Evolutionary conservation across 148 eudicot genomes (phyloP).

Genomic region (Amaranthus palmeri): DNA sequence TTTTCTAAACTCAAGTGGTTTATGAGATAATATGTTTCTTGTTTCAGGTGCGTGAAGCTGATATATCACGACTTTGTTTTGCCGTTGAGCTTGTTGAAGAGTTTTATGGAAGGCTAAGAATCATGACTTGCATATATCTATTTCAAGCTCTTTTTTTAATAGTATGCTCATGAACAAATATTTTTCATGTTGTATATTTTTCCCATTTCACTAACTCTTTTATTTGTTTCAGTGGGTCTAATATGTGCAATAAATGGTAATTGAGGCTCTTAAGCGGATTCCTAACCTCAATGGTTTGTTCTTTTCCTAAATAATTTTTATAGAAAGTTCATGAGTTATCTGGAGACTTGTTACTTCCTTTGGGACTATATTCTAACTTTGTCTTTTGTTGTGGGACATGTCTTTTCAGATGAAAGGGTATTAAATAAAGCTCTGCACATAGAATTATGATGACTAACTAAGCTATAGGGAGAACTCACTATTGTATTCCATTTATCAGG

Average conservation of each 20-base stretch:
- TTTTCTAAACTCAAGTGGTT: background rate
- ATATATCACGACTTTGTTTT: slow-evolving; percentile 89
- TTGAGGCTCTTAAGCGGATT: slow-evolving; percentile 78
- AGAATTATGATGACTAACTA: no score
- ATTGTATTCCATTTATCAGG: slow-evolving; percentile 60
- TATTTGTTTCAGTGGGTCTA: slow-evolving; percentile 13
- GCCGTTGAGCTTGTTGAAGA: slow-evolving; percentile 99
- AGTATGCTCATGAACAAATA: background rate
- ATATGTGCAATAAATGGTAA: slow-evolving; percentile 80
- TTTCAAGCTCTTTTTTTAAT: no score
- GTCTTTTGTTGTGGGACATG: slow-evolving; percentile 23
- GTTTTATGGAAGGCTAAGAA: slow-evolving; percentile 82
- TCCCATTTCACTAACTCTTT: slow-evolving; percentile 30
- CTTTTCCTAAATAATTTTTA: slow-evolving; percentile 6
- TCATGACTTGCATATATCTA: background rate
- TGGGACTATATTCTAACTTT: slow-evolving; percentile 24
- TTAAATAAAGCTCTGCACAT: no score
- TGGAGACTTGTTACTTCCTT: slow-evolving; percentile 1
- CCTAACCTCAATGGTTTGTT: slow-evolving; percentile 74
- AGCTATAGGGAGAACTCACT: no score
- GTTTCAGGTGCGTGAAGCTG: slow-evolving; percentile 90
- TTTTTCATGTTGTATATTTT: background rate
- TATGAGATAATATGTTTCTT: background rate
- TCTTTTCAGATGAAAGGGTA: slow-evolving; percentile 68
- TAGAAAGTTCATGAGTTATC: background rate